Conservation (phyloP, 2,329 filamentous ascomycete genomes). For the Grosmannia clavigera region DNA sequence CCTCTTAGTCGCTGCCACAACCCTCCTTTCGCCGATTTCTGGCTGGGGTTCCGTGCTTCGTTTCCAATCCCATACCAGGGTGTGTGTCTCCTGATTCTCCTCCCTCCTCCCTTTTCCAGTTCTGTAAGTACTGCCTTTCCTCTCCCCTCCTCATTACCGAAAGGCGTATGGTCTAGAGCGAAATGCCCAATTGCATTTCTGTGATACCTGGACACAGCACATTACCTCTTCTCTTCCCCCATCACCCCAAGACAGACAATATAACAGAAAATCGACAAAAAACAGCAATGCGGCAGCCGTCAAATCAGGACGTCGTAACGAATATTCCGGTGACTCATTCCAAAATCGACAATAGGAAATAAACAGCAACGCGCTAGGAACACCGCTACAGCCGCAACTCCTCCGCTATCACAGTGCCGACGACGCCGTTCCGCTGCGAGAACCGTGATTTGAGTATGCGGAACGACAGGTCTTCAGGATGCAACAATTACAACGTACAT, state of each 20-base stretch:
- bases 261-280: not conserved
- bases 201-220: not conserved
- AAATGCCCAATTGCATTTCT: not conserved
- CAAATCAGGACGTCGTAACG: conserved; percentile 11
- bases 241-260: not conserved
- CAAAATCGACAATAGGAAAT: not conserved
- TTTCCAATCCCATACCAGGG: not conserved
- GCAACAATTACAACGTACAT: not conserved
- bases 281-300: conserved; percentile 4
- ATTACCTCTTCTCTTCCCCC: not conserved
- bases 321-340: conserved; percentile 3
- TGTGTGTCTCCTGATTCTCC: not conserved
- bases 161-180: not conserved
- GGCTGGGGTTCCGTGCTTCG: not conserved
- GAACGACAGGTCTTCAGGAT: not conserved
- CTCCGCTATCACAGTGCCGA: not conserved
- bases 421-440: not conserved
- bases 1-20: not conserved
- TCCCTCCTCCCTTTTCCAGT: not conserved
- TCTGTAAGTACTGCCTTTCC: not conserved
- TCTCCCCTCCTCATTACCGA: conserved; percentile 3
- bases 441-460: not conserved
- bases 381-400: not conserved
- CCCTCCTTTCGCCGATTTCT: not conserved
- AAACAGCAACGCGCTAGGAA: not conserved